A percentile compares a stretch with the other conserved stretches of the same genome.
These are phyloP conservation scores for Eimeria mitis DNA, from an alignment of 169 alveolate species.

Conservation along the genomic window DNA sequence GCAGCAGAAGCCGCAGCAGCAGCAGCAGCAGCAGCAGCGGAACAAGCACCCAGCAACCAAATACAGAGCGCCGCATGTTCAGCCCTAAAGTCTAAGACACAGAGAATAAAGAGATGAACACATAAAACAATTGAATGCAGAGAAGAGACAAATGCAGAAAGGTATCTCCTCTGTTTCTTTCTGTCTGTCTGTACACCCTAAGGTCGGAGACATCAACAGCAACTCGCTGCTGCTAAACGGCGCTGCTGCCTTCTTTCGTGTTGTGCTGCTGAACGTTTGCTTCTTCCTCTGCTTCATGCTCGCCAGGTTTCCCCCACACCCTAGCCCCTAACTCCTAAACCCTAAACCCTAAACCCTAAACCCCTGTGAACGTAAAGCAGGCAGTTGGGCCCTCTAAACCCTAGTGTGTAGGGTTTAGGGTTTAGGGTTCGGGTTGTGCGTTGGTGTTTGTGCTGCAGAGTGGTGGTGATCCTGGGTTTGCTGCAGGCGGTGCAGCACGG, in stretches of 20 bases:
- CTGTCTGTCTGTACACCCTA: background rate
- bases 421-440: background rate
- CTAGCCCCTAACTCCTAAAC: background rate
- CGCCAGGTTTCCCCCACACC: conserved; percentile 27
- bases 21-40: background rate
- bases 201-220: conserved; percentile 63
- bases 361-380: background rate
- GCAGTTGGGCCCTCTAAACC: background rate
- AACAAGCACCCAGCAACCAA: background rate
- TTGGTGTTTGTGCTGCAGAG: conserved; percentile 12
- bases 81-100: background rate
- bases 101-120: background rate
- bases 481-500: conserved; percentile 71
- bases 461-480: conserved; percentile 69
- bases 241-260: conserved; percentile 65
- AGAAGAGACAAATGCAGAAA: background rate
- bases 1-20: no score
- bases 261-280: conserved; percentile 58
- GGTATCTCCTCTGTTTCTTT: background rate
- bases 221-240: conserved; percentile 62
- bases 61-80: no score
- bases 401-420: background rate
- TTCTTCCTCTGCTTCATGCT: conserved; percentile 79
- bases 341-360: conserved; percentile 5
- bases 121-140: background rate